phyloP scores from a whole-genome alignment of 2,329 filamentous ascomycete genomes.

The Ceratocystis papillata region DNA sequence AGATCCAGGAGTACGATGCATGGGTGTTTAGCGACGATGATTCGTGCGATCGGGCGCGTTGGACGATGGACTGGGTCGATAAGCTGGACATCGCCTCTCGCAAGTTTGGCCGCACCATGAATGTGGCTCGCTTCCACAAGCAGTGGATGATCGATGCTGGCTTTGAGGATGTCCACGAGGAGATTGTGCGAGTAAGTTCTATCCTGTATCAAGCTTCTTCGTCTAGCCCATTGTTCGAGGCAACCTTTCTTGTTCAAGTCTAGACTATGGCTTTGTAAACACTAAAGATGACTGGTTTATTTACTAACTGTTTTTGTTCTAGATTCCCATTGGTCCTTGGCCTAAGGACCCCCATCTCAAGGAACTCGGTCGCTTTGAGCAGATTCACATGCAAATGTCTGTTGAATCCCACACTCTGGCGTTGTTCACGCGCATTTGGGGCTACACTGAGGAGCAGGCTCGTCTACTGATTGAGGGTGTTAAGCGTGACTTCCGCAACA shows the following conservation, averaged over 20 bases:
- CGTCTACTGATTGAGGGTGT: constrained; percentile 36
- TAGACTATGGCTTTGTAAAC: not conserved
- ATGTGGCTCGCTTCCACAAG: constrained; percentile 32
- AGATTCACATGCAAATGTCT: constrained; percentile 36
- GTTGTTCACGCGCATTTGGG: constrained; percentile 33
- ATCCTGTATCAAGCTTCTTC: not conserved
- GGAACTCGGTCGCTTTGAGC: constrained; percentile 33
- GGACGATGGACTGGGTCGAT: constrained; percentile 34
- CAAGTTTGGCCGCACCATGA: constrained; percentile 34
- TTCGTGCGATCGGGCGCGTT: constrained; percentile 32
- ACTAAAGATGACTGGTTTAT: too few relatives aligned
- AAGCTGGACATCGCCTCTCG: constrained; percentile 33
- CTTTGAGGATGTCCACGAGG: constrained; percentile 32
- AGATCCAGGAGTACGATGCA: constrained; percentile 35
- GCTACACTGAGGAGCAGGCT: constrained; percentile 35
- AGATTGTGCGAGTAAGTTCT: constrained; percentile 29
- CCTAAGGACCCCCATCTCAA: constrained; percentile 33
- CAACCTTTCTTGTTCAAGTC: not conserved
- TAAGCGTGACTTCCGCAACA: constrained; percentile 32
- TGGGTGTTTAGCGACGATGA: constrained; percentile 35
- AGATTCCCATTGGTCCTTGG: constrained; percentile 35
- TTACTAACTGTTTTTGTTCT: not conserved
- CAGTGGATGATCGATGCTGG: constrained; percentile 34
- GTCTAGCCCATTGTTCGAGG: too few relatives aligned
- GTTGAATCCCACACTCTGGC: constrained; percentile 36